Percentiles rank a stretch among this genome's conserved stretches.
Evolutionary conservation across 805 yeast species (phyloP).

Genomic region (Myxozyma udenii): DNA sequence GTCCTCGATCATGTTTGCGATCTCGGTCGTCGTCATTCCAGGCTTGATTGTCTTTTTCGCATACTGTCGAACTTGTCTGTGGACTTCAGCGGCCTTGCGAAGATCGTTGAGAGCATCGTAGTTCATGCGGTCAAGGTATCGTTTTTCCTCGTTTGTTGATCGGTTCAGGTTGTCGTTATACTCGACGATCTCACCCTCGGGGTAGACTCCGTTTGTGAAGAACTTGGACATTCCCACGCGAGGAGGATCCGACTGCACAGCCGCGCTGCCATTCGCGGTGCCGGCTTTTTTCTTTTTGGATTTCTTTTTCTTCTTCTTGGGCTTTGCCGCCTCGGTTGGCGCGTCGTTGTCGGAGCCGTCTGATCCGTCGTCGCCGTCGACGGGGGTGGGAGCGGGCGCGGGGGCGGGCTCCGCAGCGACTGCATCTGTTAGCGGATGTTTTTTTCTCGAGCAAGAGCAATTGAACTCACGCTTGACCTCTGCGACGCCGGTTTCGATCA

Average conservation of each 20-base stretch:
- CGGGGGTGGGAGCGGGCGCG: neutral
- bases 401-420: neutral
- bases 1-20: conserved; percentile 86
- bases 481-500: neutral
- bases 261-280: conserved; percentile 1
- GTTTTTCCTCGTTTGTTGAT: conserved; percentile 79
- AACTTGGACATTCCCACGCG: conserved; percentile 61
- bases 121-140: conserved; percentile 66
- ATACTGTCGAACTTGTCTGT: conserved; percentile 81
- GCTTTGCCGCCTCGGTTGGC: conserved; percentile 39
- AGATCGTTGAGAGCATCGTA: conserved; percentile 74
- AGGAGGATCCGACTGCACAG: conserved; percentile 46
- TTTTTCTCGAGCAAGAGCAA: no score
- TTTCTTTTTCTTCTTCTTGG: conserved; percentile 51
- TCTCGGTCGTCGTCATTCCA: conserved; percentile 86
- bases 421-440: no score
- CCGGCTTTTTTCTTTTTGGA: conserved; percentile 40
- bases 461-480: conserved; percentile 1
- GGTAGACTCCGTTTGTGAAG: conserved; percentile 70
- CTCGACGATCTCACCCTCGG: conserved; percentile 85
- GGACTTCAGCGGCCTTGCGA: conserved; percentile 95
- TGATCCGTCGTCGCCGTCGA: neutral
- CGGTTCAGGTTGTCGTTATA: conserved; percentile 65
- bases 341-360: conserved; percentile 37
- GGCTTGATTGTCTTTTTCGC: conserved; percentile 74